phyloP scores from a whole-genome alignment of 164 flowering plant genomes.

The Dillenia suffruticosa region DNA sequence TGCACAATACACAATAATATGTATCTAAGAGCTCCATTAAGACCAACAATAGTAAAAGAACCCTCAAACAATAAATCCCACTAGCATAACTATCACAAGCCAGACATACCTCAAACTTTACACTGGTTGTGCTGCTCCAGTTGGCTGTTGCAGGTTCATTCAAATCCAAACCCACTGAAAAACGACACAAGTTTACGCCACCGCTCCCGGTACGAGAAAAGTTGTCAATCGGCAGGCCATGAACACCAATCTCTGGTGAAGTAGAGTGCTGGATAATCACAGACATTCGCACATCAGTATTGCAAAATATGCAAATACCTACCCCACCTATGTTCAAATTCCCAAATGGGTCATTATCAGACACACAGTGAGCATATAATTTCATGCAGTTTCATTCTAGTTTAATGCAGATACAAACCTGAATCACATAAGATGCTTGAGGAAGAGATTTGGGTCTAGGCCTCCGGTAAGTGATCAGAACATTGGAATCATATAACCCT shows the following conservation, averaged over 20 bases:
- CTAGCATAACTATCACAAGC: not conserved
- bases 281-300: no score
- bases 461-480: slow-evolving; percentile 67
- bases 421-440: slow-evolving; percentile 73
- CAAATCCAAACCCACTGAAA: slow-evolving; percentile 73
- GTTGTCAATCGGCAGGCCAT: slow-evolving; percentile 73
- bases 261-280: slow-evolving; percentile 53
- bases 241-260: slow-evolving; percentile 85
- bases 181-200: slow-evolving; percentile 76
- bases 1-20: slow-evolving; percentile 23
- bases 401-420: slow-evolving; percentile 32
- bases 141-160: slow-evolving; percentile 77
- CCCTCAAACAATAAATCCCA: not conserved
- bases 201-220: slow-evolving; percentile 81
- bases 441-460: slow-evolving; percentile 84
- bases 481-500: slow-evolving; percentile 82
- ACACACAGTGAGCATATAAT: no score
- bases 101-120: slow-evolving; percentile 73
- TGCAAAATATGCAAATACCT: no score
- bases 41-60: no score
- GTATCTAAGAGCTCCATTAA: not conserved
- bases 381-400: no score
- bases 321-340: no score
- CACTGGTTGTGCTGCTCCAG: slow-evolving; percentile 85
- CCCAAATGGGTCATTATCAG: no score